Conservation (phyloP, 129 eudicot genomes). For the Saussurea involucrata region DNA sequence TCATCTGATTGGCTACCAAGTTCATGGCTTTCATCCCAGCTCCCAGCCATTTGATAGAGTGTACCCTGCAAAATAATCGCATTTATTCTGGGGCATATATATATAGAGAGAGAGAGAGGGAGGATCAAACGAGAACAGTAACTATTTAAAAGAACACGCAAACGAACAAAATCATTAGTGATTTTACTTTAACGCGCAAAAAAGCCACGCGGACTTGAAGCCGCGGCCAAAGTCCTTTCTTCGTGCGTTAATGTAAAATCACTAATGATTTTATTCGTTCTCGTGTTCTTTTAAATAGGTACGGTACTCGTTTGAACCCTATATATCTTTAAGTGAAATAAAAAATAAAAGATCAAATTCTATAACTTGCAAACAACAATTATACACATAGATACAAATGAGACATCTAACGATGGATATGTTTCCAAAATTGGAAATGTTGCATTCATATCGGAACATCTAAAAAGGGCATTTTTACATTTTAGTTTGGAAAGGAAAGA, state of each 20-base stretch:
- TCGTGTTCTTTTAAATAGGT: too few species aligned
- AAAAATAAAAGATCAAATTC: neutral
- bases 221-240: too few species aligned
- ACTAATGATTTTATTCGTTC: too few species aligned
- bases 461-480: neutral
- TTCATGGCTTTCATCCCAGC: conserved; percentile 71
- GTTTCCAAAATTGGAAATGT: conserved; percentile 3
- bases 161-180: too few species aligned
- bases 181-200: too few species aligned
- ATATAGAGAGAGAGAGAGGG: neutral
- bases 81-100: neutral
- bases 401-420: neutral
- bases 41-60: conserved; percentile 56
- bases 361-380: neutral
- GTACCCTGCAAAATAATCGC: conserved; percentile 13
- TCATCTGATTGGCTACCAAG: conserved; percentile 76
- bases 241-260: too few species aligned
- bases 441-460: neutral
- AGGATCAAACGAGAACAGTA: too few species aligned
- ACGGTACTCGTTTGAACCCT: too few species aligned
- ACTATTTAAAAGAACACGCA: too few species aligned
- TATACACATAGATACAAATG: neutral
- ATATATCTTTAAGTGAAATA: neutral
- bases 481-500: neutral
- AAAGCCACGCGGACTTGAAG: too few species aligned